A percentile compares a stretch with the other conserved stretches of the same genome.
phyloP scores from a whole-genome alignment of 169 alveolate species.

The Plasmodium billcollinsi region DNA sequence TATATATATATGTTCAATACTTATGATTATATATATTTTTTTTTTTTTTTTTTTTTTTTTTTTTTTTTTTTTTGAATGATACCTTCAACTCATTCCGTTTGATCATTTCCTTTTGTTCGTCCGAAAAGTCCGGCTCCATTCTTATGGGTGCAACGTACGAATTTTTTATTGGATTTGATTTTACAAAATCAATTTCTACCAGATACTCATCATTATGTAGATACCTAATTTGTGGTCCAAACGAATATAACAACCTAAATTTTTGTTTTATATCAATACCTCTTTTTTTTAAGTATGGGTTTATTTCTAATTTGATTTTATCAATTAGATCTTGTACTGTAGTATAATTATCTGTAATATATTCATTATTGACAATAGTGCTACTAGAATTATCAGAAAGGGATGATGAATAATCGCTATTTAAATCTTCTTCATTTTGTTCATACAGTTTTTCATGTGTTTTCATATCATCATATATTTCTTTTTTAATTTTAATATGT shows the following conservation, averaged over 20 bases:
- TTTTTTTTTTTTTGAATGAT: too few species aligned
- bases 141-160: slow-evolving; percentile 83
- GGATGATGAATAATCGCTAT: slow-evolving; percentile 34
- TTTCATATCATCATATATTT: slow-evolving; percentile 5
- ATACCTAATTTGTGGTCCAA: slow-evolving; percentile 67
- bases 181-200: slow-evolving; percentile 59
- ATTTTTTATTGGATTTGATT: slow-evolving; percentile 75
- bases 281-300: slow-evolving; percentile 74
- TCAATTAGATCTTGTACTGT: slow-evolving; percentile 76
- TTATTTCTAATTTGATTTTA: slow-evolving; percentile 75
- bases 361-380: slow-evolving; percentile 31
- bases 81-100: slow-evolving; percentile 50
- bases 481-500: slow-evolving; percentile 49
- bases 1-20: neutral
- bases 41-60: too few species aligned
- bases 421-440: neutral
- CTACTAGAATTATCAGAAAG: slow-evolving; percentile 59
- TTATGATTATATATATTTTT: neutral
- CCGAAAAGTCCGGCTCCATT: slow-evolving; percentile 85
- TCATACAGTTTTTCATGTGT: slow-evolving; percentile 2
- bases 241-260: slow-evolving; percentile 48
- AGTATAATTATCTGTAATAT: slow-evolving; percentile 41
- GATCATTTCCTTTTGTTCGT: slow-evolving; percentile 79
- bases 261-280: slow-evolving; percentile 69
- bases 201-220: slow-evolving; percentile 40